A percentile compares a stretch with the other conserved stretches of the same genome.
phyloP scores from a whole-genome alignment of 768 basidiomycete species.

The Rickenella mellea region DNA sequence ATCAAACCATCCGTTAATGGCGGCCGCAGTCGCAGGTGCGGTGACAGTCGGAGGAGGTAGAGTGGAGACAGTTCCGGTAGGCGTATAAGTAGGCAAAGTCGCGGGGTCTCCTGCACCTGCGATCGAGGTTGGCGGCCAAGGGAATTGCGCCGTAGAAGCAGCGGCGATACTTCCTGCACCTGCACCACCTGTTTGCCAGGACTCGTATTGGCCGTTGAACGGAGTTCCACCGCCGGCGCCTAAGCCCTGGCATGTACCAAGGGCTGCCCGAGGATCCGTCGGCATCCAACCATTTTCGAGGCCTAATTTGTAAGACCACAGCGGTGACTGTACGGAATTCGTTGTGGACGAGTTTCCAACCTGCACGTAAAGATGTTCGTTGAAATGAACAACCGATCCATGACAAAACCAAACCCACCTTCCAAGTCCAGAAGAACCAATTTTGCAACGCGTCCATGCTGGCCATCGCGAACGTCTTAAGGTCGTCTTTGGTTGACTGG shows the following conservation, averaged over 20 bases:
- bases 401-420: slow-evolving; percentile 31
- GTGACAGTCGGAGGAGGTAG: slow-evolving; percentile 49
- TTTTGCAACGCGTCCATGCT: slow-evolving; percentile 61
- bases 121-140: slow-evolving; percentile 47
- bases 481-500: slow-evolving; percentile 37
- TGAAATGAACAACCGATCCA: too few species aligned
- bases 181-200: slow-evolving; percentile 63
- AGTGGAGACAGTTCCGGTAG: slow-evolving; percentile 46
- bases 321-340: slow-evolving; percentile 39
- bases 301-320: slow-evolving; percentile 66
- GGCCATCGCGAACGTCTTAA: slow-evolving; percentile 40
- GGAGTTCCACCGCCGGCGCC: slow-evolving; percentile 32
- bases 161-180: slow-evolving; percentile 40
- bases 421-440: slow-evolving; percentile 80
- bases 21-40: slow-evolving; percentile 28
- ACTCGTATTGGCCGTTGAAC: slow-evolving; percentile 45
- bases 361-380: too few species aligned
- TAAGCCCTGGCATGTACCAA: slow-evolving; percentile 51
- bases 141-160: slow-evolving; percentile 30
- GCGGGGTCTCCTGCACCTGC: slow-evolving; percentile 29
- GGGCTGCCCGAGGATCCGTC: slow-evolving; percentile 51
- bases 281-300: slow-evolving; percentile 76
- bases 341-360: slow-evolving; percentile 49
- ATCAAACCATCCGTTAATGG: slow-evolving; percentile 52
- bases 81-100: slow-evolving; percentile 54